Evolutionary conservation across 83 land plant species (phyloP).

Genomic region (Isoetes engelmannii): DNA sequence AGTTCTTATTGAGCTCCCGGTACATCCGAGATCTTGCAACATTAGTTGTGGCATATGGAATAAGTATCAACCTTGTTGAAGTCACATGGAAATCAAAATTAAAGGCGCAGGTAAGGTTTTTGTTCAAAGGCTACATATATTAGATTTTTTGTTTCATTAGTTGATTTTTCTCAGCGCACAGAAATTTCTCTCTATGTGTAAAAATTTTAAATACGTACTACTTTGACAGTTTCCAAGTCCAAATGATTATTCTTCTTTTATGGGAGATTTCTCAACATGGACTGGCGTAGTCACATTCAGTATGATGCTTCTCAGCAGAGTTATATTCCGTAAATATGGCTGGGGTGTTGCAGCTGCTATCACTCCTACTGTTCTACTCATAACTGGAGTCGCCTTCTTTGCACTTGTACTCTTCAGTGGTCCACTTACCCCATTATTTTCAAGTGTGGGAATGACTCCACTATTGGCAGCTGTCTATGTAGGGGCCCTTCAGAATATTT

Average conservation of each 20-base stretch:
- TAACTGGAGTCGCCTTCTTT: slow-evolving; percentile 98
- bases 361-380: slow-evolving; percentile 87
- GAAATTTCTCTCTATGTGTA: not conserved
- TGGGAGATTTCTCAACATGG: slow-evolving; percentile 96
- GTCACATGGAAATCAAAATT: slow-evolving; percentile 98
- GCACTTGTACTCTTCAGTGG: slow-evolving; percentile 76
- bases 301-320: slow-evolving; percentile 92
- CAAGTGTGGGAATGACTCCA: slow-evolving; percentile 79
- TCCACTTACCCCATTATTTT: slow-evolving; percentile 67
- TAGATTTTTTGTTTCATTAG: not conserved
- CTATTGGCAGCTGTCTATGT: slow-evolving; percentile 97
- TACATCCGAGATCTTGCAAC: slow-evolving; percentile 97
- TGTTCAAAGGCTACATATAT: not conserved
- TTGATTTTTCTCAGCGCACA: not conserved
- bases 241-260: slow-evolving; percentile 92
- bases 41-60: slow-evolving; percentile 97
- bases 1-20: slow-evolving; percentile 67
- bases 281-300: slow-evolving; percentile 96
- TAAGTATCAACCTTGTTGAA: slow-evolving; percentile 96
- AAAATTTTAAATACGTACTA: not conserved
- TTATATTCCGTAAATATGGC: slow-evolving; percentile 77
- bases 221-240: slow-evolving; percentile 99
- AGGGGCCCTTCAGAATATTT: slow-evolving; percentile 95
- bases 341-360: slow-evolving; percentile 99
- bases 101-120: slow-evolving; percentile 77